phyloP scores from a whole-genome alignment of 2,329 filamentous ascomycete genomes.

The Pseudogymnoascus sp. region DNA sequence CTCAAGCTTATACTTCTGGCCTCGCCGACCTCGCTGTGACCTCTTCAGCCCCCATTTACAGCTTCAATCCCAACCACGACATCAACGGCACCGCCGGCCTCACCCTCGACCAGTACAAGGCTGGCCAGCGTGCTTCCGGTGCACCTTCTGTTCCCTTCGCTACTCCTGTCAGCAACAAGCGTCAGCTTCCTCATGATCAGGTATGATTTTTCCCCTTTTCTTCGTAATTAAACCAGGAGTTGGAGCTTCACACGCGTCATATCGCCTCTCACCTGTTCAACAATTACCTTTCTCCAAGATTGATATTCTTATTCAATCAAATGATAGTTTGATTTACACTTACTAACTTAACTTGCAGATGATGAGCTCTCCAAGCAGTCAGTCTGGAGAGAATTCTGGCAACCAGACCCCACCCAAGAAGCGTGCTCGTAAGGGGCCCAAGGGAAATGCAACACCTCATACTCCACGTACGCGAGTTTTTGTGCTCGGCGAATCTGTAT shows the following conservation, averaged over 20 bases:
- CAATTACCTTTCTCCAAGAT: not conserved
- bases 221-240: not conserved
- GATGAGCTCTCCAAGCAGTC: not conserved
- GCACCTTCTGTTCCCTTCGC: not conserved
- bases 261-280: not conserved
- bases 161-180: not conserved
- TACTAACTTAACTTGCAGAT: not conserved
- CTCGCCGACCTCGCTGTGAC: not conserved
- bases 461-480: not conserved
- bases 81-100: not conserved
- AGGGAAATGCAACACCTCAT: not conserved
- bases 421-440: not conserved
- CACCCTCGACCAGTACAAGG: not conserved
- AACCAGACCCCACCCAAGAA: not conserved
- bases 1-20: not conserved
- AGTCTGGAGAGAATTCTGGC: not conserved
- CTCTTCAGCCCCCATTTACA: not conserved
- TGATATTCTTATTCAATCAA: not conserved
- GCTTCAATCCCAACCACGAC: not conserved
- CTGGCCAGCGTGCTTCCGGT: not conserved
- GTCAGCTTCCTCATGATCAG: not conserved
- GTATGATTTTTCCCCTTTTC: not conserved
- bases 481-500: not conserved
- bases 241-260: not conserved
- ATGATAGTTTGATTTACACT: not conserved